Conservation (phyloP, 345 rosid species). For the Draba incana region DNA sequence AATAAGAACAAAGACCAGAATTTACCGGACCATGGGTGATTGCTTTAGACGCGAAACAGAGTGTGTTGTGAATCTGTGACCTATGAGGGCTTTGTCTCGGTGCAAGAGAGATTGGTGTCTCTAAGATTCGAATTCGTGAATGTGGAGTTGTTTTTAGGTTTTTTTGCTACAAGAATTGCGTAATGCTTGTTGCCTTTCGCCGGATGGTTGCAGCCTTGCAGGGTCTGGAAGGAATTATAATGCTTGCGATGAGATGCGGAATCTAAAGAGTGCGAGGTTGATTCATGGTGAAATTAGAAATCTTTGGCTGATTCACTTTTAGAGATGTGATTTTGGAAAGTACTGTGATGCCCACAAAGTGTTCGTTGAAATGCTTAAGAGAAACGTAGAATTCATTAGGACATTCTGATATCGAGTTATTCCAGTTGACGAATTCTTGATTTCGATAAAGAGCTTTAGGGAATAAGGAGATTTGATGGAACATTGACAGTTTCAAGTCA, state of each 20-base stretch:
- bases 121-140: constrained; percentile 55
- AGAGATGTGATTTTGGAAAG: constrained; percentile 35
- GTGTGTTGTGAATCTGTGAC: background rate
- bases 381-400: constrained; percentile 51
- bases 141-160: constrained; percentile 26
- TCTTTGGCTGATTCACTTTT: constrained; percentile 21
- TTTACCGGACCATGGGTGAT: too few species aligned
- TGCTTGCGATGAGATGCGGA: constrained; percentile 36
- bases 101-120: constrained; percentile 26
- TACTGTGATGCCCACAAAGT: constrained; percentile 39
- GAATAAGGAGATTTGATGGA: background rate
- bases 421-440: background rate
- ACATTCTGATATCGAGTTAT: constrained; percentile 41
- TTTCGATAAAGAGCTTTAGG: background rate
- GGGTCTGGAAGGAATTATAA: constrained; percentile 52
- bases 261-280: background rate
- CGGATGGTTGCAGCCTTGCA: constrained; percentile 49
- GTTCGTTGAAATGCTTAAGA: constrained; percentile 58
- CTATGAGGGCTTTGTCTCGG: background rate
- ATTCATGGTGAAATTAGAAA: constrained; percentile 55
- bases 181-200: constrained; percentile 35
- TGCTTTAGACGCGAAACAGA: background rate
- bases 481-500: background rate
- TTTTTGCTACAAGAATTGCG: constrained; percentile 48
- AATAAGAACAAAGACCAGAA: background rate